Evolutionary conservation across 2,329 filamentous ascomycete genomes (phyloP).

Genomic region (Cladosporium oxysporum): DNA sequence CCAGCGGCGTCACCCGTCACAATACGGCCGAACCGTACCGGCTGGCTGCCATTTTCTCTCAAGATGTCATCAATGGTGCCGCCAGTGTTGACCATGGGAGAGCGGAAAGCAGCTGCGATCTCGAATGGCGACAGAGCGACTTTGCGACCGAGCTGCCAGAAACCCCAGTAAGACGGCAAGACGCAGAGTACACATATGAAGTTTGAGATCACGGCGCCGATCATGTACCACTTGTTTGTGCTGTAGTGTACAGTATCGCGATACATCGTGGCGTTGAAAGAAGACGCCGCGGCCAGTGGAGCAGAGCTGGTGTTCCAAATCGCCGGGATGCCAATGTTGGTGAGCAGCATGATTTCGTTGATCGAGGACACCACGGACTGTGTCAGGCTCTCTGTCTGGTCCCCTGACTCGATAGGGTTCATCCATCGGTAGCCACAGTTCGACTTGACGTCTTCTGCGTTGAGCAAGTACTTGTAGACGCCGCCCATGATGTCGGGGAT

Average conservation of each 20-base stretch:
- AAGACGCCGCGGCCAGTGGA: neutral
- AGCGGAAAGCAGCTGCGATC: slow-evolving; percentile 40
- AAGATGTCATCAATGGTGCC: slow-evolving; percentile 17
- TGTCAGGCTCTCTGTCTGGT: slow-evolving; percentile 7
- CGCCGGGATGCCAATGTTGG: neutral
- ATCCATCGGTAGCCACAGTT: slow-evolving; percentile 25
- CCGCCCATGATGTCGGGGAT: slow-evolving; percentile 22
- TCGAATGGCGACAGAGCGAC: slow-evolving; percentile 40
- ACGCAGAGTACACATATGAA: slow-evolving; percentile 38
- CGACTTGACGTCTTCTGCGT: slow-evolving; percentile 17
- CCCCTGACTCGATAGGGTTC: slow-evolving; percentile 21
- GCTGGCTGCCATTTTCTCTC: slow-evolving; percentile 18
- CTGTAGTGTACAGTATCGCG: slow-evolving; percentile 31
- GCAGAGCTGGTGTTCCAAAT: neutral
- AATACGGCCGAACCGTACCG: slow-evolving; percentile 24
- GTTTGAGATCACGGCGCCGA: slow-evolving; percentile 35
- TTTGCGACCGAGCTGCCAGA: slow-evolving; percentile 40
- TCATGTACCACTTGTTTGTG: slow-evolving; percentile 32
- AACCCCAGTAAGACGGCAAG: slow-evolving; percentile 39
- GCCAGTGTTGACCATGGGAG: slow-evolving; percentile 23
- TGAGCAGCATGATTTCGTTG: slow-evolving; percentile 29
- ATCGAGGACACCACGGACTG: slow-evolving; percentile 23
- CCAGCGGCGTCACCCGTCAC: slow-evolving; percentile 22
- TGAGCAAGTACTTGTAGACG: slow-evolving; percentile 23
- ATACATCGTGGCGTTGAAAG: slow-evolving; percentile 23